These are phyloP conservation scores for Leishmania mexicana DNA, from an alignment of 208 protist species.

Conservation along the genomic window DNA sequence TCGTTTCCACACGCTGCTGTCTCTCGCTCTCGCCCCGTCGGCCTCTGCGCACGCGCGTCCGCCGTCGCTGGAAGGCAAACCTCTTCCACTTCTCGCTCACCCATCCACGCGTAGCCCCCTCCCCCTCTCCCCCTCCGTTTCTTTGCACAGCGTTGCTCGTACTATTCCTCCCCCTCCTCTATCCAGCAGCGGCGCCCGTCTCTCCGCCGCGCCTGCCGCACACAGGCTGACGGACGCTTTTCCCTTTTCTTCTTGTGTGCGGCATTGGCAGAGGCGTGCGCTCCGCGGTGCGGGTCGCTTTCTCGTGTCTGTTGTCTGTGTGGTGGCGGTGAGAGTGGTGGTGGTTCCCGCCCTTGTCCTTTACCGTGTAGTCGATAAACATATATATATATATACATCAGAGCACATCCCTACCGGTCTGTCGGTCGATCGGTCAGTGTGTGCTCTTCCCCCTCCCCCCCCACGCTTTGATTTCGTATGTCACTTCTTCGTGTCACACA, in stretches of 20 bases:
- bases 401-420: not conserved
- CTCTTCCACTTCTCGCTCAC: not conserved
- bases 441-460: not conserved
- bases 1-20: not conserved
- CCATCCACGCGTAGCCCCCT: too few species aligned
- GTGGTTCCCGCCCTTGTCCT: not conserved
- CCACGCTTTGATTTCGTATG: conserved; percentile 16
- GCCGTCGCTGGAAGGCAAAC: not conserved
- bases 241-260: too few species aligned
- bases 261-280: too few species aligned
- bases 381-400: not conserved
- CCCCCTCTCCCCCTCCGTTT: not conserved
- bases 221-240: not conserved
- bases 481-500: conserved; percentile 36
- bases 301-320: not conserved
- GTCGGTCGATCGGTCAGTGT: not conserved
- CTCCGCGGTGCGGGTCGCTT: too few species aligned
- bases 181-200: not conserved
- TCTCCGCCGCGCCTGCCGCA: not conserved
- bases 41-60: not conserved
- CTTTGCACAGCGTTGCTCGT: not conserved
- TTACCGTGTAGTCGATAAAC: not conserved
- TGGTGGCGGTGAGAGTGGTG: not conserved
- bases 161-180: not conserved
- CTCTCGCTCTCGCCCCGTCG: not conserved